A percentile compares a stretch with the other conserved stretches of the same genome.
phyloP scores from a whole-genome alignment of 495 filamentous ascomycete species.

The Polyplosphaeria fusca region DNA sequence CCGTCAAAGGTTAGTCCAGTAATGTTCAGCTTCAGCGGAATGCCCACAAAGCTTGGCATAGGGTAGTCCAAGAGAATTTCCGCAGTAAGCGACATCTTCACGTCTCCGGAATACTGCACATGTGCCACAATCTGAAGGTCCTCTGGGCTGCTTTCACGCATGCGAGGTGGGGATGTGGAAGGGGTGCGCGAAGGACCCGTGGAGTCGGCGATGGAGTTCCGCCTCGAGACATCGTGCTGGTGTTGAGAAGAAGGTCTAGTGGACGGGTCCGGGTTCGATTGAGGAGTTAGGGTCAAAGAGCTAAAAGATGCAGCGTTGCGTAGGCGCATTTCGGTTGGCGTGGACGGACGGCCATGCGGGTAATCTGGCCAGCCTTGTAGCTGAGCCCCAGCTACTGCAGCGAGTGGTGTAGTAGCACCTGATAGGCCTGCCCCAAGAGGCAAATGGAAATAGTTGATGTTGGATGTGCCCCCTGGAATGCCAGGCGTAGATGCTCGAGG shows the following conservation, averaged over 20 bases:
- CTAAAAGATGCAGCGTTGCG: constrained; percentile 34
- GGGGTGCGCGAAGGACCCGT: constrained; percentile 14
- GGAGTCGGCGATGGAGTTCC: constrained; percentile 20
- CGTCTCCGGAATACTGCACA: constrained; percentile 79
- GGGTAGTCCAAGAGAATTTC: constrained; percentile 96
- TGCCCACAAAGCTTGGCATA: constrained; percentile 92
- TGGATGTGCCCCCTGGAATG: constrained; percentile 81
- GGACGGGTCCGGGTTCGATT: constrained; percentile 33
- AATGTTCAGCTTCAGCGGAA: constrained; percentile 86
- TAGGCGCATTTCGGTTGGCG: constrained; percentile 22
- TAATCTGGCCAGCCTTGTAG: constrained; percentile 51
- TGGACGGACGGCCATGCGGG: constrained; percentile 20
- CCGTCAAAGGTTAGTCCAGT: constrained; percentile 94
- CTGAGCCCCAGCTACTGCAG: constrained; percentile 72
- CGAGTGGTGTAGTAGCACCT: constrained; percentile 81
- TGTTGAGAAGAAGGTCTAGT: constrained; percentile 41
- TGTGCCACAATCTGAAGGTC: constrained; percentile 90
- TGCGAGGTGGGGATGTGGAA: constrained; percentile 32
- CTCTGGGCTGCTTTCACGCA: constrained; percentile 39
- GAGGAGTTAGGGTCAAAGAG: constrained; percentile 39
- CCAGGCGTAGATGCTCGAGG: constrained; percentile 67
- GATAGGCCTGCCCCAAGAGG: constrained; percentile 75
- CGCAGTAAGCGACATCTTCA: constrained; percentile 82
- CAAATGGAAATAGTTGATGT: constrained; percentile 86
- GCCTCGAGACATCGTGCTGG: constrained; percentile 17